These are phyloP conservation scores for Plasmodium berghei DNA, from an alignment of 169 alveolate species.

Conservation along the genomic window DNA sequence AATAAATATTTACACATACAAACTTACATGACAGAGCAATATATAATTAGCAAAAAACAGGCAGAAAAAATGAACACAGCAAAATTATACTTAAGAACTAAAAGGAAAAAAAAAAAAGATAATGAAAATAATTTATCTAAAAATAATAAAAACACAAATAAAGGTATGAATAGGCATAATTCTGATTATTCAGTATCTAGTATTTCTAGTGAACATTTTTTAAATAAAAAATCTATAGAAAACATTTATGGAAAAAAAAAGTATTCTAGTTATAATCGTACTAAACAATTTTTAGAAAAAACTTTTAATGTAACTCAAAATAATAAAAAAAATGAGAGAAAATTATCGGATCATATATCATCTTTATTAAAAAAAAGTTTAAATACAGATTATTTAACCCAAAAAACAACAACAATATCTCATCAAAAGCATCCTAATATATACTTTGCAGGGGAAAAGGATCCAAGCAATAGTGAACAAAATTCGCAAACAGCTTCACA, in stretches of 20 bases:
- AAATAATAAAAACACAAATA: not conserved
- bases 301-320: constrained; percentile 24
- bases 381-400: not conserved
- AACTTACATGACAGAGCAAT: constrained; percentile 63
- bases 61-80: constrained; percentile 72
- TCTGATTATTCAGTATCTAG: constrained; percentile 22
- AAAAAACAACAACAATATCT: too few species aligned
- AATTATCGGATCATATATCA: constrained; percentile 64
- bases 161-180: not conserved
- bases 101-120: constrained; percentile 27
- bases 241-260: constrained; percentile 1
- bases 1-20: constrained; percentile 50
- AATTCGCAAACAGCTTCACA: too few species aligned
- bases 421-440: too few species aligned
- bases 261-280: constrained; percentile 28
- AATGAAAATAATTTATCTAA: not conserved
- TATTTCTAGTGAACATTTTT: constrained; percentile 9
- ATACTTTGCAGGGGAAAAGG: too few species aligned
- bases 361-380: constrained; percentile 29
- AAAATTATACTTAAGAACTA: constrained; percentile 36
- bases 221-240: not conserved
- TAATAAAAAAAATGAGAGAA: constrained; percentile 36
- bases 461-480: too few species aligned
- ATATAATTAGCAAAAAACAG: constrained; percentile 63
- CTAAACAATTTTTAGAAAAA: constrained; percentile 53